phyloP scores from a whole-genome alignment of 257 asterid species.

The Fraxinus excelsior region DNA sequence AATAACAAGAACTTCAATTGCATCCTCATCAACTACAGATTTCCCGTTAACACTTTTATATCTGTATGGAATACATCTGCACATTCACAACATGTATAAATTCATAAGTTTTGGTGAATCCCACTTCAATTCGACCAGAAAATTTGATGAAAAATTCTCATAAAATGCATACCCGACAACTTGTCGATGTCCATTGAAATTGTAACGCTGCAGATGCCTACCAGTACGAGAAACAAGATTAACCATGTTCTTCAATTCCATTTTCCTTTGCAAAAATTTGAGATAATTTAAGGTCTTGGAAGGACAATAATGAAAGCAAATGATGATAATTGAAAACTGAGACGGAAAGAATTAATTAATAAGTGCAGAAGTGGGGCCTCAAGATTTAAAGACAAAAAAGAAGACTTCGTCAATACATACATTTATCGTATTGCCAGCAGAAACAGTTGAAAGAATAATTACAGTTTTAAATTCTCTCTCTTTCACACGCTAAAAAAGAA shows the following conservation, averaged over 20 bases:
- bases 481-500: too few relatives aligned
- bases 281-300: conserved; percentile 38
- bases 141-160: not conserved
- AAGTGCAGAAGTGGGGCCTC: conserved; percentile 4
- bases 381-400: not conserved
- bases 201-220: conserved; percentile 77
- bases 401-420: conserved; percentile 30
- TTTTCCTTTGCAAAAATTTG: not conserved
- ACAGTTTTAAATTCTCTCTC: conserved; percentile 18
- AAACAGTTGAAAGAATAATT: conserved; percentile 11
- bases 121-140: not conserved
- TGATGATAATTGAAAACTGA: not conserved
- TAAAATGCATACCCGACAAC: conserved; percentile 69
- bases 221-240: conserved; percentile 79
- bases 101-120: not conserved
- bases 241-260: conserved; percentile 58
- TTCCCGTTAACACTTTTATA: conserved; percentile 40
- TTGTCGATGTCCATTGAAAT: conserved; percentile 73
- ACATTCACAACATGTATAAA: conserved; percentile 12
- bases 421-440: conserved; percentile 23
- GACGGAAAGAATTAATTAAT: conserved; percentile 8
- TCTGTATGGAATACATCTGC: conserved; percentile 88
- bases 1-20: conserved; percentile 80
- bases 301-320: not conserved
- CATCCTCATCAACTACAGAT: conserved; percentile 56